These are phyloP conservation scores for Orbilia brochopaga DNA, from an alignment of 2,329 filamentous ascomycete species.

Conservation along the genomic window DNA sequence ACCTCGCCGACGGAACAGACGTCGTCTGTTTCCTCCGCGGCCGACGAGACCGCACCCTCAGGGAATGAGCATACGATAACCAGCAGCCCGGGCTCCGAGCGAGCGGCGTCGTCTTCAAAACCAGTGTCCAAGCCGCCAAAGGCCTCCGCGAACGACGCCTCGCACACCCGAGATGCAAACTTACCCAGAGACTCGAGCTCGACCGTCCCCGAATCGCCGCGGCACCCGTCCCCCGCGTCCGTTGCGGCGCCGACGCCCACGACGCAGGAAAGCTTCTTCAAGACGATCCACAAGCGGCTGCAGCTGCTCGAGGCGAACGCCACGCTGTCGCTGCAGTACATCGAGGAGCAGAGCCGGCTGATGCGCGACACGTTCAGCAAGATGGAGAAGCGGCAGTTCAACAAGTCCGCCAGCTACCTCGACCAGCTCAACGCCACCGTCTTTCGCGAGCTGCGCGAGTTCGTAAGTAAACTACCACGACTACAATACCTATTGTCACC, in stretches of 20 bases:
- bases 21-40: constrained; percentile 9
- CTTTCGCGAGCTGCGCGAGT: constrained; percentile 75
- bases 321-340: constrained; percentile 90
- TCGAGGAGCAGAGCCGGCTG: constrained; percentile 92
- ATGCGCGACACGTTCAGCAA: constrained; percentile 84
- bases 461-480: constrained; percentile 57
- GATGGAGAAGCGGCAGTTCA: constrained; percentile 83
- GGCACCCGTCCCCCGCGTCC: constrained; percentile 58
- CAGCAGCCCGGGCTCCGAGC: constrained; percentile 22
- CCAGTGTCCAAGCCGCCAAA: constrained; percentile 13
- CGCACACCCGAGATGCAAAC: constrained; percentile 46
- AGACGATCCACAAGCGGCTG: constrained; percentile 89
- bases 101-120: constrained; percentile 8
- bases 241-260: constrained; percentile 70
- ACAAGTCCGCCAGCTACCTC: constrained; percentile 82
- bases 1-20: constrained; percentile 22
- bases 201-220: constrained; percentile 54
- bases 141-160: constrained; percentile 52
- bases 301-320: constrained; percentile 91
- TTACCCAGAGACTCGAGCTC: constrained; percentile 52
- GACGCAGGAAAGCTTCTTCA: constrained; percentile 97
- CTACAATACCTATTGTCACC: too few species aligned
- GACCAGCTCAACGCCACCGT: constrained; percentile 87
- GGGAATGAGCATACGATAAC: constrained; percentile 34
- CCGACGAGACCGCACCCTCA: constrained; percentile 1